These are phyloP conservation scores for Mariannaea elegans DNA, from an alignment of 2,329 filamentous ascomycete species.

Conservation along the genomic window DNA sequence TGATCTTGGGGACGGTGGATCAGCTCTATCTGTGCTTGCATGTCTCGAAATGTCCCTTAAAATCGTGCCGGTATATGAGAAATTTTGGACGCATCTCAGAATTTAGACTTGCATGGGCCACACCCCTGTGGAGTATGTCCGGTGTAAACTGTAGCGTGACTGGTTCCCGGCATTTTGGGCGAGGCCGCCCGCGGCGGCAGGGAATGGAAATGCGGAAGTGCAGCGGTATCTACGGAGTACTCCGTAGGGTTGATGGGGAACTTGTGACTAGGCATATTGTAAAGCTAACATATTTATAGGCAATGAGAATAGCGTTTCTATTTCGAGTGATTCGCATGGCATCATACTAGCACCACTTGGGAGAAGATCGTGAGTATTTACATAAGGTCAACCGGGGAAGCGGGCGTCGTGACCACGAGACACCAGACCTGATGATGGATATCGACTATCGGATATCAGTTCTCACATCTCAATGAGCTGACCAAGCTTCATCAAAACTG, in stretches of 20 bases:
- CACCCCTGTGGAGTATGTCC: constrained; percentile 8
- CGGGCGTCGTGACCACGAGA: too few relatives aligned
- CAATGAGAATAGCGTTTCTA: not conserved
- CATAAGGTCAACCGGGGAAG: too few relatives aligned
- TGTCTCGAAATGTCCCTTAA: too few relatives aligned
- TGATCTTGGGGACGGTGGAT: too few relatives aligned
- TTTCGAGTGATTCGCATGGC: not conserved
- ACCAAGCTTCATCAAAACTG: constrained; percentile 1
- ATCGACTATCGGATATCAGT: not conserved
- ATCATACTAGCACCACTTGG: too few relatives aligned
- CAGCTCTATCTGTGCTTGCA: too few relatives aligned
- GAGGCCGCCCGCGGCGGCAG: constrained; percentile 1
- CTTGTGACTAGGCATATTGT: not conserved
- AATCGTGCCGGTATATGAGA: too few relatives aligned
- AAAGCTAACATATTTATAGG: too few relatives aligned
- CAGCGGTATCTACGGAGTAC: not conserved
- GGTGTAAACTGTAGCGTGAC: constrained; percentile 3
- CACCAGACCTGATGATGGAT: too few relatives aligned
- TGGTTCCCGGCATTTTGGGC: constrained; percentile 12
- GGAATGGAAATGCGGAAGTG: not conserved
- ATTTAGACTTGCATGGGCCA: constrained; percentile 24
- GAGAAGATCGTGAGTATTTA: not conserved
- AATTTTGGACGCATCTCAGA: not conserved
- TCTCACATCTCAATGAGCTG: not conserved
- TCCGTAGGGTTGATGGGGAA: not conserved